Evolutionary conservation across 768 basidiomycete species (phyloP).

Genomic region (Cytidiella melzeri): DNA sequence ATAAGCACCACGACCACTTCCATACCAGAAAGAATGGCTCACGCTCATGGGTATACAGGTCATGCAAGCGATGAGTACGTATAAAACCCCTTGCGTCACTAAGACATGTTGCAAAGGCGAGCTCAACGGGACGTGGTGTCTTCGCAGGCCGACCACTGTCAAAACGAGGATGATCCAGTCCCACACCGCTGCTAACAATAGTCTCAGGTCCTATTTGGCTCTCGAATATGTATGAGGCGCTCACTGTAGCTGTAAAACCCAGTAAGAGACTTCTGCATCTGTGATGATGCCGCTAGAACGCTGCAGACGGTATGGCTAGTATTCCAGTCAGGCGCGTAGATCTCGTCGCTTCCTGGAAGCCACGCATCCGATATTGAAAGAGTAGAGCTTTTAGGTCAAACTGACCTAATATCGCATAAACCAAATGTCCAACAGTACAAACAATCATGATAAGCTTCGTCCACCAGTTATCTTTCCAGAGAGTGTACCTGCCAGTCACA

Average conservation of each 20-base stretch:
- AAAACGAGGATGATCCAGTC: constrained; percentile 3
- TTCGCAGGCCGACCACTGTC: constrained; percentile 2
- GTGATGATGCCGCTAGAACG: not conserved
- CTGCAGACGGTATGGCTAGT: not conserved
- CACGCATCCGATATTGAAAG: no score
- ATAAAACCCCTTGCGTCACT: constrained; percentile 4
- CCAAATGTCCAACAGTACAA: not conserved
- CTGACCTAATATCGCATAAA: constrained; percentile 1
- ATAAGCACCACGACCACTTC: not conserved
- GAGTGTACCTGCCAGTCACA: not conserved
- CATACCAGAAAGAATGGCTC: not conserved
- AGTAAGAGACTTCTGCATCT: not conserved
- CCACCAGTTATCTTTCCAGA: constrained; percentile 4
- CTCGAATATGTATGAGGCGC: not conserved
- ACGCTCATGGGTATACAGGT: constrained; percentile 9
- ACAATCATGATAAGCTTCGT: not conserved
- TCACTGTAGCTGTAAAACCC: constrained; percentile 8
- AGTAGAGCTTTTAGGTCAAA: no score
- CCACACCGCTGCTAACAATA: not conserved
- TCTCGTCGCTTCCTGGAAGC: no score
- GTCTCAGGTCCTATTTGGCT: not conserved
- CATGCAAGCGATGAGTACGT: constrained; percentile 1
- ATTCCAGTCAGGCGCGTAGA: constrained; percentile 2
- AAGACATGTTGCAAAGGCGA: not conserved
- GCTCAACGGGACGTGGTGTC: not conserved